Evolutionary conservation across 306 rosid genomes (phyloP), one percentile per base, ranked within the genome.

Genomic region (Inga oerstediana): DNA sequence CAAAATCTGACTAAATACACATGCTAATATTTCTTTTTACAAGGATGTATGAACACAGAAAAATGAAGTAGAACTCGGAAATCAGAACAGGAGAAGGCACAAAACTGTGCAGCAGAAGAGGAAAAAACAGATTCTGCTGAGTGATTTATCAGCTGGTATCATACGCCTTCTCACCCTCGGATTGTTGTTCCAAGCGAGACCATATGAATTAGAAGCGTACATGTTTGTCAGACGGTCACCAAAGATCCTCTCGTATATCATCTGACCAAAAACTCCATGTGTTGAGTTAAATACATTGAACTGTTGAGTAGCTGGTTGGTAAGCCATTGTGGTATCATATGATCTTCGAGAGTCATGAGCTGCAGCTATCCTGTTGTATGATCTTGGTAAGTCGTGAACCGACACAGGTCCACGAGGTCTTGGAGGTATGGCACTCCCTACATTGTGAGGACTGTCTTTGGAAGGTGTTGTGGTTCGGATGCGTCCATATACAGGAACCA

Each of bases 11-110:
- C 61, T 49, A 76, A 39, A 82, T 62, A 49, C 22, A 74, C 78
- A 15, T 73, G 19, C 43, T 70, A 59, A 76, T 79, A 70, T 24
- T 80, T 72, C 59, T 8, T 39, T 39, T 41, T 19, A 89, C 91
- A 89, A 72, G 77, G 69, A 61, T 74, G 79, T 70, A 65, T 67
- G 13, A 4, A 44, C 19, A 48, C 82, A 43, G 49, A 41, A 72
- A 46, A 66, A 72, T 51, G 66, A 12, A 64, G 81, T 24, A 74
- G 14, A 24, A 41, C 4, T 89, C 88, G 92, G 83, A 93, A 92
- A 71, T 92, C 91, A 95, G 84, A 95, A 95, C 67, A 89, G 86
- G 75, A 95, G 81, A 69, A 95, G 97, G 75, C 96, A 95, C 83
- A 91, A 70, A 70, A 89, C 69, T 61, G 71, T 0, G 83, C 98